Conservation (phyloP, 2,329 filamentous ascomycete species). For the Xylaria multiplex region DNA sequence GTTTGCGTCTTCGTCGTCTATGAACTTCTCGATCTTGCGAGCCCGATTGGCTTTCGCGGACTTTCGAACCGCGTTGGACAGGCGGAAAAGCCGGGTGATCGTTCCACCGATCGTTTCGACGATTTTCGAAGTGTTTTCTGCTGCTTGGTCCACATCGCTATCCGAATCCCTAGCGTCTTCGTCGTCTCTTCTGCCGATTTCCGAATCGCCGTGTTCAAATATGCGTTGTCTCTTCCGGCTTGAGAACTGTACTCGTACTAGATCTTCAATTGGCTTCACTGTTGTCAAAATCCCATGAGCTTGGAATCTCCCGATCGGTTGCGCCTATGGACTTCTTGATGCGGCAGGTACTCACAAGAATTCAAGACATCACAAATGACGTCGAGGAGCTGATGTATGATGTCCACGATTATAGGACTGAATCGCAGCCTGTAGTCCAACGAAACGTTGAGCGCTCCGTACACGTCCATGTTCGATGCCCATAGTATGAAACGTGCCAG, state of each 20-base stretch:
- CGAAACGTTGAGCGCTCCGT: conserved; percentile 23
- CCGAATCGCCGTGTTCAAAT: background rate
- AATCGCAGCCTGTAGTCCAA: conserved; percentile 27
- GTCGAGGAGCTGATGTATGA: conserved; percentile 29
- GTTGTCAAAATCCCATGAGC: conserved; percentile 11
- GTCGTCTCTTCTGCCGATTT: conserved; percentile 14
- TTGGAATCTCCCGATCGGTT: background rate
- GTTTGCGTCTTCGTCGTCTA: conserved; percentile 24
- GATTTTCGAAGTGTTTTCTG: conserved; percentile 13
- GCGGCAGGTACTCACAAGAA: conserved; percentile 18
- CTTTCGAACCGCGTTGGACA: conserved; percentile 23
- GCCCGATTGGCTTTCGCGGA: conserved; percentile 21
- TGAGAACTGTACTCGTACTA: conserved; percentile 1
- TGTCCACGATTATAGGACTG: conserved; percentile 15
- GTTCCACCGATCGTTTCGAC: conserved; percentile 25
- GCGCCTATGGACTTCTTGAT: too few species aligned
- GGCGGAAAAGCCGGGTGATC: conserved; percentile 17
- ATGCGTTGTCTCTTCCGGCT: conserved; percentile 30
- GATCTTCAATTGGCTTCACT: conserved; percentile 22
- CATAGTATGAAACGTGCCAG: conserved; percentile 20
- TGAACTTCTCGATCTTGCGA: conserved; percentile 5
- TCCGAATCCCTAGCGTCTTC: conserved; percentile 21
- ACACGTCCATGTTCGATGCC: conserved; percentile 28
- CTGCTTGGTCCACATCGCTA: conserved; percentile 9
- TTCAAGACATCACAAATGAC: conserved; percentile 13